phyloP scores from a whole-genome alignment of 2,329 filamentous ascomycete genomes.

The Pezicula carpinea region DNA sequence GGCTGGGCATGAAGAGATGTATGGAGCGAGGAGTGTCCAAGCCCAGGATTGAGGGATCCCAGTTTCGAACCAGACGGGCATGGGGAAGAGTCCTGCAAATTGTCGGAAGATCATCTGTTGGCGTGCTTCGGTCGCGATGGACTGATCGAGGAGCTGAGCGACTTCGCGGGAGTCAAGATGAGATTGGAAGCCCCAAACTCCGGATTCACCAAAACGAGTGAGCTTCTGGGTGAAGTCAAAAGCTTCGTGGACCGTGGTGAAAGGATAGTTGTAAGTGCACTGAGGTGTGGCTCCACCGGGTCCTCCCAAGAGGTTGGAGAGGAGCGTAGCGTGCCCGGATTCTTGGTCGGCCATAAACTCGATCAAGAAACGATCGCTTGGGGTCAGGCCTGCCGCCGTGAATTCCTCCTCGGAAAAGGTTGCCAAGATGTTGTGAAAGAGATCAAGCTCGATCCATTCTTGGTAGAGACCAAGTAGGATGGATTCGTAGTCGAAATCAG shows the following conservation, averaged over 20 bases:
- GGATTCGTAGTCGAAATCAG: slow-evolving; percentile 80
- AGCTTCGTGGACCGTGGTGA: slow-evolving; percentile 68
- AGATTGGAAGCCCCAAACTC: slow-evolving; percentile 75
- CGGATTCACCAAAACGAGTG: slow-evolving; percentile 75
- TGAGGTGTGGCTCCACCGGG: slow-evolving; percentile 57
- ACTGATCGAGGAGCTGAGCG: slow-evolving; percentile 68
- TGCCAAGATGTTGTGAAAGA: slow-evolving; percentile 72
- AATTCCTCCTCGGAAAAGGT: slow-evolving; percentile 68
- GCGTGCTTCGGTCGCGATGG: slow-evolving; percentile 72
- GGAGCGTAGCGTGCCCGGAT: slow-evolving; percentile 68
- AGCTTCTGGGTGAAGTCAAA: slow-evolving; percentile 82
- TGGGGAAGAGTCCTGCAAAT: slow-evolving; percentile 73
- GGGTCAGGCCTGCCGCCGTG: slow-evolving; percentile 58
- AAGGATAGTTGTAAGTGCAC: slow-evolving; percentile 81
- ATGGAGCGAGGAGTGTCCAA: slow-evolving; percentile 77
- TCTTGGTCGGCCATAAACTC: slow-evolving; percentile 76
- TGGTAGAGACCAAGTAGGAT: slow-evolving; percentile 69
- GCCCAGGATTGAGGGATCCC: slow-evolving; percentile 81
- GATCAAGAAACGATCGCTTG: slow-evolving; percentile 66
- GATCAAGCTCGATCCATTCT: slow-evolving; percentile 80
- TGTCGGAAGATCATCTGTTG: slow-evolving; percentile 85
- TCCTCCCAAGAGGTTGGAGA: slow-evolving; percentile 72
- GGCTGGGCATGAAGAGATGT: slow-evolving; percentile 70
- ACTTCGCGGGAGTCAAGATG: slow-evolving; percentile 74
- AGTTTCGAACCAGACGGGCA: slow-evolving; percentile 77